Conservation (phyloP, 805 yeast species). For the Kregervanrija delftensis region DNA sequence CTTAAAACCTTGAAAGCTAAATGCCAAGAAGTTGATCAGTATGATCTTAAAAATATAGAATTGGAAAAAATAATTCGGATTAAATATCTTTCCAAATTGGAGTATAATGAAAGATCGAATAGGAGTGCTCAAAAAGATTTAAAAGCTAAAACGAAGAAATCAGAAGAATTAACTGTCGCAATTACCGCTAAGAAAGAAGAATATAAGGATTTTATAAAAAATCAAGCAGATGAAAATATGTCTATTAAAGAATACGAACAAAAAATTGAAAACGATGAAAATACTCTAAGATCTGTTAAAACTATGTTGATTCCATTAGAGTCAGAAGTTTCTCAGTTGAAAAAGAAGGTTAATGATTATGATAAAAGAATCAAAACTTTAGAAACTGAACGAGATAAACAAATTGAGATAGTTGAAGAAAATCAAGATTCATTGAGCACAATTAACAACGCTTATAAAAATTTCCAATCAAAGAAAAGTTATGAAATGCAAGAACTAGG, state of each 20-base stretch:
- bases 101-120: conserved; percentile 44
- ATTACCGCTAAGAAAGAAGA: conserved; percentile 24
- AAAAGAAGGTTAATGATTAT: conserved; percentile 39
- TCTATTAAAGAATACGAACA: conserved; percentile 35
- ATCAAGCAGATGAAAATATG: conserved; percentile 41
- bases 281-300: conserved; percentile 7
- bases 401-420: conserved; percentile 34
- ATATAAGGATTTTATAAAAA: conserved; percentile 25
- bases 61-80: conserved; percentile 39
- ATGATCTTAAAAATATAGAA: conserved; percentile 47
- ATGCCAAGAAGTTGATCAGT: conserved; percentile 61
- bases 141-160: conserved; percentile 28
- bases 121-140: conserved; percentile 28
- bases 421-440: conserved; percentile 41
- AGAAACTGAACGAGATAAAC: conserved; percentile 45
- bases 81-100: conserved; percentile 57
- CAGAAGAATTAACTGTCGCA: conserved; percentile 22
- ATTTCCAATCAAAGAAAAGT: conserved; percentile 9
- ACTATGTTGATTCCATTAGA: conserved; percentile 51
- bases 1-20: conserved; percentile 74
- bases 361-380: conserved; percentile 45
- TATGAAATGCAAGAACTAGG: conserved; percentile 6
- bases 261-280: conserved; percentile 37
- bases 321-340: conserved; percentile 45
- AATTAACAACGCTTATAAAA: conserved; percentile 18